A percentile compares a stretch with the other conserved stretches of the same genome.
These are phyloP conservation scores for Trichoderma afroharzianum DNA, from an alignment of 2,329 filamentous ascomycete species.

Conservation along the genomic window DNA sequence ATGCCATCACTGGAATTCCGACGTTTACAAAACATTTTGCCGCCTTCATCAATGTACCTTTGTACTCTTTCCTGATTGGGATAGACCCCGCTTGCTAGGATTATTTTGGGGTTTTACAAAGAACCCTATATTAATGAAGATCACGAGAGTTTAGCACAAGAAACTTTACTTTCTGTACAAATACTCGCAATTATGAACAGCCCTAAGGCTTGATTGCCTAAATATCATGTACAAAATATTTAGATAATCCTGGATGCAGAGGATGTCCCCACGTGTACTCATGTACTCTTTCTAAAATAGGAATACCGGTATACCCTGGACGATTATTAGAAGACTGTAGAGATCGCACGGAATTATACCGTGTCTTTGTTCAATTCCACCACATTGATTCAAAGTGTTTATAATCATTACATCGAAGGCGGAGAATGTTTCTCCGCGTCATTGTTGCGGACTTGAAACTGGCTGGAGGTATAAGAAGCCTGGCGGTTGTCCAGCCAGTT, in stretches of 20 bases:
- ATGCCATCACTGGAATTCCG: background rate
- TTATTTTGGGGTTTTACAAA: background rate
- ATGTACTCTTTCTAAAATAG: background rate
- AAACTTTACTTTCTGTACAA: background rate
- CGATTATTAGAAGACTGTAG: background rate
- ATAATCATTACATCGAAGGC: background rate
- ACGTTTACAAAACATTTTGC: background rate
- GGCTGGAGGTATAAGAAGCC: background rate
- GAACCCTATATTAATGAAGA: background rate
- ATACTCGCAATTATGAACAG: background rate
- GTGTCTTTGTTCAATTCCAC: background rate
- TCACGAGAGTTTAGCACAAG: background rate
- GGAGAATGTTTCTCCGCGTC: background rate
- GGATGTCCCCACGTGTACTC: background rate
- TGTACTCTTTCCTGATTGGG: slow-evolving; percentile 1
- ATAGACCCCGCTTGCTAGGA: background rate
- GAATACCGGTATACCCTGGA: too few relatives aligned
- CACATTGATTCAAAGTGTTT: background rate
- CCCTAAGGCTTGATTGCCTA: background rate
- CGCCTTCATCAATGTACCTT: background rate
- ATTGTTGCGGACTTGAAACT: background rate
- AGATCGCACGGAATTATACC: background rate
- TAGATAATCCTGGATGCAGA: background rate
- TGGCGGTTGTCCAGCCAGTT: background rate
- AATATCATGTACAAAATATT: background rate